These are phyloP conservation scores for Ceratocystis smalleyi DNA, from an alignment of 2,329 filamentous ascomycete species.

Conservation along the genomic window DNA sequence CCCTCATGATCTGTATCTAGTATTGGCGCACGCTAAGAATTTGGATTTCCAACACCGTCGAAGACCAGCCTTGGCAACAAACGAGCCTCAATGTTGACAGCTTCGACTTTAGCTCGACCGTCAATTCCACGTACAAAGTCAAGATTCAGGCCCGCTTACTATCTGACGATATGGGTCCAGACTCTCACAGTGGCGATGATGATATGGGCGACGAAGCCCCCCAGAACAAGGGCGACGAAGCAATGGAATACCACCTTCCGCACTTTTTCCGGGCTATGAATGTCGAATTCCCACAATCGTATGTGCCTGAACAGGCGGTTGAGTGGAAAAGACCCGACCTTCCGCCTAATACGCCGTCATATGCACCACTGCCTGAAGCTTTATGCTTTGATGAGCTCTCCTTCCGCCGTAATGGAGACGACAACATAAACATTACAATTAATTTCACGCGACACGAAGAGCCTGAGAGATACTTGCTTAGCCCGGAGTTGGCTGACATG, in stretches of 20 bases:
- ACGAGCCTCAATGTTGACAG: conserved; percentile 49
- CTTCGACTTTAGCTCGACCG: conserved; percentile 66
- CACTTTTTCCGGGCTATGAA: conserved; percentile 71
- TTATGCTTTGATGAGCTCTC: conserved; percentile 74
- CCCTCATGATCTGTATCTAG: not conserved
- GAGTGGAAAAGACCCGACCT: conserved; percentile 74
- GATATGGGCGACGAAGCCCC: conserved; percentile 28
- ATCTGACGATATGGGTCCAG: conserved; percentile 39
- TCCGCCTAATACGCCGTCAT: conserved; percentile 35
- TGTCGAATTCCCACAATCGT: conserved; percentile 54
- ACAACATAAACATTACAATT: conserved; percentile 81
- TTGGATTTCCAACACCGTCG: conserved; percentile 88
- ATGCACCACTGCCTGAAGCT: conserved; percentile 43
- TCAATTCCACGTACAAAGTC: conserved; percentile 69
- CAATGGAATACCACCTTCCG: conserved; percentile 36
- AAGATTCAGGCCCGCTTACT: conserved; percentile 82
- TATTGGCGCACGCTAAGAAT: conserved; percentile 53
- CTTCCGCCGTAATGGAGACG: conserved; percentile 82
- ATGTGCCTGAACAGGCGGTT: conserved; percentile 42
- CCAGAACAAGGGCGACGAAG: conserved; percentile 25
- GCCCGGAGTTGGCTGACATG: conserved; percentile 63
- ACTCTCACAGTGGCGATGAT: conserved; percentile 34
- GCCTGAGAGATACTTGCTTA: conserved; percentile 70
- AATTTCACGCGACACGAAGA: conserved; percentile 72
- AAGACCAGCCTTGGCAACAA: conserved; percentile 83